phyloP scores from a whole-genome alignment of 768 basidiomycete species.

The Suillus plorans region DNA sequence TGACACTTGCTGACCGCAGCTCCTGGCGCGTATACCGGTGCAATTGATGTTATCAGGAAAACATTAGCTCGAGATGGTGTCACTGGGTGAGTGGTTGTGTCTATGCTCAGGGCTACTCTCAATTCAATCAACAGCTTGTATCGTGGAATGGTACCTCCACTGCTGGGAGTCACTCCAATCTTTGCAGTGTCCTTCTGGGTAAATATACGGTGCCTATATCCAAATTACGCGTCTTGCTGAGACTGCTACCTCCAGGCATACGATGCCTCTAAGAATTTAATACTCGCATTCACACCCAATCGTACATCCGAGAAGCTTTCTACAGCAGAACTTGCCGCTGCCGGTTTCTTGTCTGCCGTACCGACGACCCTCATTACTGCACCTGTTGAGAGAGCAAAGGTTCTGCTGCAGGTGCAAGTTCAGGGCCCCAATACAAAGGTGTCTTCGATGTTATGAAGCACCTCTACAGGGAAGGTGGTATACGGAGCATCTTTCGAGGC shows the following conservation, averaged over 20 bases:
- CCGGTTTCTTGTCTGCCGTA: constrained; percentile 92
- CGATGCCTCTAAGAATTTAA: constrained; percentile 87
- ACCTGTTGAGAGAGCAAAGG: constrained; percentile 96
- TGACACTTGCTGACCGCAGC: constrained; percentile 56
- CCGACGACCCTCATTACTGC: constrained; percentile 92
- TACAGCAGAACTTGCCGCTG: constrained; percentile 79
- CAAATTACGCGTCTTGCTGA: constrained; percentile 9
- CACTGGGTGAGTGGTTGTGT: constrained; percentile 59
- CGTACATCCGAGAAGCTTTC: constrained; percentile 64
- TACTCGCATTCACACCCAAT: constrained; percentile 76
- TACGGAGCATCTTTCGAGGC: constrained; percentile 90
- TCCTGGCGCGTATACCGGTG: constrained; percentile 87
- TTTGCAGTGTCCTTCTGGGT: constrained; percentile 99
- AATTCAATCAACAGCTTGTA: constrained; percentile 60
- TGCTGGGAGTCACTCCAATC: constrained; percentile 95
- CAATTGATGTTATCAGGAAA: constrained; percentile 91
- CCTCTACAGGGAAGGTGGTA: constrained; percentile 90
- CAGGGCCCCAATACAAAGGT: constrained; percentile 77
- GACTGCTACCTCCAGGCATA: constrained; percentile 63
- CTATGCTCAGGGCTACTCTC: constrained; percentile 5
- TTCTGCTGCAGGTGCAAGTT: constrained; percentile 86
- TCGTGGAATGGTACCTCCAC: constrained; percentile 90
- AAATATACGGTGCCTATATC: constrained; percentile 20
- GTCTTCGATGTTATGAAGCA: constrained; percentile 89
- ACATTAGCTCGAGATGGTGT: constrained; percentile 89